Conservation (phyloP, 306 rosid species). For the Calophaca sinica region DNA sequence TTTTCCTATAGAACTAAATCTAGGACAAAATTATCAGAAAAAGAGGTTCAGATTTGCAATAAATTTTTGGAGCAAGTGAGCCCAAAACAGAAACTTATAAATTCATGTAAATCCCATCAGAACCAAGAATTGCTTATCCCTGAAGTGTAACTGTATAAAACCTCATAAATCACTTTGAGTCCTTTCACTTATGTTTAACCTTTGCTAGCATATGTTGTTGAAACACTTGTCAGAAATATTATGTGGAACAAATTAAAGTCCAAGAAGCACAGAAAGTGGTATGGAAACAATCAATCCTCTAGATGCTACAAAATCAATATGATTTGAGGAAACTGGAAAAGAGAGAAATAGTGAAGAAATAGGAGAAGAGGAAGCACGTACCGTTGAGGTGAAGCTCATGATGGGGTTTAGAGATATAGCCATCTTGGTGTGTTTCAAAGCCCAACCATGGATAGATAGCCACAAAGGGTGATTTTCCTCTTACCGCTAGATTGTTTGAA, state of each 20-base stretch:
- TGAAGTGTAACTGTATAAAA: neutral
- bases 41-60: neutral
- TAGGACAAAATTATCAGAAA: constrained; percentile 15
- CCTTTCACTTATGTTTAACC: neutral
- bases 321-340: neutral
- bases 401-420: constrained; percentile 68
- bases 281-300: no score
- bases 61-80: neutral
- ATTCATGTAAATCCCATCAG: neutral
- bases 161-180: neutral
- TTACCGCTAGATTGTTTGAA: constrained; percentile 17
- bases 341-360: neutral
- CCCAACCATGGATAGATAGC: constrained; percentile 62
- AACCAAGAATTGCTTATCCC: neutral
- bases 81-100: neutral
- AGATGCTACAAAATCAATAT: no score
- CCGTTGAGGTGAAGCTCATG: constrained; percentile 64
- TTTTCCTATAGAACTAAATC: neutral
- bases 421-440: constrained; percentile 58
- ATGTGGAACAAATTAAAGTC: no score
- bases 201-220: constrained; percentile 1
- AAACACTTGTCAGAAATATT: neutral
- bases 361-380: constrained; percentile 38
- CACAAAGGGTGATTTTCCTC: constrained; percentile 31
- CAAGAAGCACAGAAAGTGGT: no score